phyloP scores from a whole-genome alignment of 2,329 filamentous ascomycete genomes.

The Teratosphaeria nubilosa region DNA sequence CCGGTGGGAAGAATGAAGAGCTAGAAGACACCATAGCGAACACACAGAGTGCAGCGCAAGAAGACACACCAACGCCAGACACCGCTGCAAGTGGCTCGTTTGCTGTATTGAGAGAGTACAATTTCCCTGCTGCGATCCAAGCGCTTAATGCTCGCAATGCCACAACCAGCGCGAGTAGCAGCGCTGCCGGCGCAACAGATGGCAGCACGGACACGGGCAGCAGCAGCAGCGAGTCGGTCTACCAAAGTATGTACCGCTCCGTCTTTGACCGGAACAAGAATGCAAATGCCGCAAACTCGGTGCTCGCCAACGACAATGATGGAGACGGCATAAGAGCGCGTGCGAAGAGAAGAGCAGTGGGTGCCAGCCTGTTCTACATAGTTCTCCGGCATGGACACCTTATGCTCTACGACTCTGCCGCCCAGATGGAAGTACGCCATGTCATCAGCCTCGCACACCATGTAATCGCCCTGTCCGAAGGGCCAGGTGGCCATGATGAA shows the following conservation, averaged over 20 bases:
- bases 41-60: constrained; percentile 1
- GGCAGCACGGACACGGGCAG: constrained; percentile 5
- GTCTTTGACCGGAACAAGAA: constrained; percentile 72
- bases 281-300: constrained; percentile 18
- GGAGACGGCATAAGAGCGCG: constrained; percentile 1
- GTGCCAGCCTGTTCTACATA: constrained; percentile 24
- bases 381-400: constrained; percentile 71
- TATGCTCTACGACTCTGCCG: constrained; percentile 94
- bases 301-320: constrained; percentile 11
- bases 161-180: background rate
- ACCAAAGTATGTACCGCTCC: constrained; percentile 95
- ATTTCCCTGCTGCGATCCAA: constrained; percentile 20
- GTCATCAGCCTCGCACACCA: constrained; percentile 90
- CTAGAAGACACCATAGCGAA: background rate
- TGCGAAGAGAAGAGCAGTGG: constrained; percentile 9
- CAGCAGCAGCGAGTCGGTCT: constrained; percentile 60
- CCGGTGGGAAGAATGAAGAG: background rate
- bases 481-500: constrained; percentile 27
- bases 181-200: constrained; percentile 1
- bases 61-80: constrained; percentile 9
- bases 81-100: constrained; percentile 21
- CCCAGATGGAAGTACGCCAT: constrained; percentile 90
- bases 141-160: constrained; percentile 13
- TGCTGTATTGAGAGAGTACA: constrained; percentile 22
- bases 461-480: constrained; percentile 73